Evolutionary conservation across 2,329 filamentous ascomycete genomes (phyloP), one percentile per base, ranked within the genome.

Genomic region (Fusarium sp.): DNA sequence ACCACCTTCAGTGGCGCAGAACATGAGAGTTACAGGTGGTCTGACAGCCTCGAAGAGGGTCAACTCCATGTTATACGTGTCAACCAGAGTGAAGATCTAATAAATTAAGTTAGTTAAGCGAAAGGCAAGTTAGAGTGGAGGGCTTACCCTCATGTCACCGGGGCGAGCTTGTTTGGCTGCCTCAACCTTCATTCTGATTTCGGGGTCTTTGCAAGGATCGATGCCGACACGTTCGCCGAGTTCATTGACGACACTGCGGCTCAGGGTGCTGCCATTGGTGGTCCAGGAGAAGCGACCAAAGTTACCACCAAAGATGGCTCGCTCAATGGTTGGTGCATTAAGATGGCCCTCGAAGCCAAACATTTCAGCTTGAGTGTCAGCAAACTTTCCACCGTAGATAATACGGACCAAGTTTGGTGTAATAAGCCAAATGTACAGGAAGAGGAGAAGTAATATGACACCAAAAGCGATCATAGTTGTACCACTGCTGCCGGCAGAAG

Each of bases 11-110:
- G 71, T 67, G 8, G 74, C 74, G 43, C 74, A 76, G 60, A 76
- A 74, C 72, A 76, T 75, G 52, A 76, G 70, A 18, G 74, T 73
- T 5, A 62, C 67, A 0, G 74, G 74, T 8, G 74, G 74, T 16
- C 71, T 56, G 25, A 70, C 74, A 3, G 79, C 78, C 41, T 80
- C 72, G 24, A 81, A 81, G 5, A 80, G 62, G 7, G 77, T 81
- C 34, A 78, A 51, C 43, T 76, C 62, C 78, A 81, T 78, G 67
- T 76, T 78, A 62, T 76, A 77, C 2, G 78, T 80, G 38, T 81
- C 80, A 0, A 81, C 77, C 16, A 81, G 75, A 3, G 80, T 81
- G 38, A 81, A 81, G 29, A 79, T 70, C 71, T 76, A 47, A 3
- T 6, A 24, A 22, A 12, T n/a, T 38, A 38, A n/a, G 46, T 72